Conservation (phyloP, 176 grass and related monocot species). For the Lolium rigidum region DNA sequence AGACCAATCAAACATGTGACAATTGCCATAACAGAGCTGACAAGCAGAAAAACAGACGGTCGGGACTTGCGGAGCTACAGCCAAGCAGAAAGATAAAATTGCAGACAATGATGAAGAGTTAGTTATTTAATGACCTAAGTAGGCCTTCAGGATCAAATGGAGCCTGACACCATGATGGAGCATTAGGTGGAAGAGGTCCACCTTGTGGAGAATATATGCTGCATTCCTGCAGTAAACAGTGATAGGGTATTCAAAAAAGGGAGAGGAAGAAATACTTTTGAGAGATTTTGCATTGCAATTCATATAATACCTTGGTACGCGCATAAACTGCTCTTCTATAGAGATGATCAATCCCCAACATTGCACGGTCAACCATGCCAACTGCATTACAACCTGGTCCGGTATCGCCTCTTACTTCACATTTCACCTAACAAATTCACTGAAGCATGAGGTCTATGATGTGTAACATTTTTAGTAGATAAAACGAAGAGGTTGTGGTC, state of each 20-base stretch:
- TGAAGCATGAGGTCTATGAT: background rate
- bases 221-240: slow-evolving; percentile 37
- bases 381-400: slow-evolving; percentile 68
- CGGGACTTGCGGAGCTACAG: background rate
- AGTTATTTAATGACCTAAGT: slow-evolving; percentile 51
- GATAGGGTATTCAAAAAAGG: background rate
- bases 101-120: slow-evolving; percentile 4
- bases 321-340: slow-evolving; percentile 59
- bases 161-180: slow-evolving; percentile 69
- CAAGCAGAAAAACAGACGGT: background rate
- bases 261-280: background rate
- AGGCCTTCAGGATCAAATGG: slow-evolving; percentile 73
- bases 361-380: slow-evolving; percentile 62
- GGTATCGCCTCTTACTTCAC: slow-evolving; percentile 70
- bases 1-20: slow-evolving; percentile 84
- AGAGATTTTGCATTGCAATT: background rate
- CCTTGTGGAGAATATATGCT: slow-evolving; percentile 42
- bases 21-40: slow-evolving; percentile 77
- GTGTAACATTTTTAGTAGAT: background rate
- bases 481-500: background rate
- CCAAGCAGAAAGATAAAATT: slow-evolving; percentile 18
- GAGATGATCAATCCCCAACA: slow-evolving; percentile 63
- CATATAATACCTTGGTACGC: slow-evolving; percentile 44
- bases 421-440: slow-evolving; percentile 54
- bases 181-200: slow-evolving; percentile 42